Base-by-base conservation (phyloP, 768 basidiomycete species). In the Agaricus subrufescens region DNA sequence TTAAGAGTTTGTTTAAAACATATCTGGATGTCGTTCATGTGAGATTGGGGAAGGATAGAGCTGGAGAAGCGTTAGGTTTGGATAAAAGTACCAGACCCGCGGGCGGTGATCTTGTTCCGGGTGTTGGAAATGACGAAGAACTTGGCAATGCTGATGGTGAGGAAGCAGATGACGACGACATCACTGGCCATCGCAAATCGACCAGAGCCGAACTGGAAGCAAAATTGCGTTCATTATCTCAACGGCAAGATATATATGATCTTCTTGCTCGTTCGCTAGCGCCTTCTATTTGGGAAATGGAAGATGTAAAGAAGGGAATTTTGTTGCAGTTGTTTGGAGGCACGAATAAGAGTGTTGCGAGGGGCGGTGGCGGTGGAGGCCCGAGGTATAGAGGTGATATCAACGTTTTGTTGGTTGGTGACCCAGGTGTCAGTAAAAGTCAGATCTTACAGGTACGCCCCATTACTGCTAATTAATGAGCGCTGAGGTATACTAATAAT, bases 221-320 rank as follows among this genome's bases (percentile, higher is more conserved):
- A 59, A 87, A 84, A 64, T 71, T 98, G 37, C 73, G 80, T 48
- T 83, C 87, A 39, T 79, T 97, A 30, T 89, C 89, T 63, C 70
- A 78, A 60, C 72, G 82, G 54, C 82, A 84, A 15, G 94, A 97
- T 68, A 75, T 98, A 29, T 98, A 98, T 67, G 91, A 93, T 1
- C 73, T 91, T 27, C 78, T 98, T 4, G 75, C 94, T 7, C 77
- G 88, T 15, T 92, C 89, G 2, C 80, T 99, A 54, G 96, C 95
- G 1, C 97, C 97, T 14, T 90, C 87, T 34, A 97, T 99, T 61
- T 98, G 92, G 87, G 91, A 93, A 69, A 89, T 98, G 91, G 95
- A 98, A 26, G 97, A 99, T 66, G 94, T 98, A 57, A 99, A 99
- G 76, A 98, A 98, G 75, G 97, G 97, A 0, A 97, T 98, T 52